Percentiles rank a stretch among this genome's conserved stretches.
phyloP scores from a whole-genome alignment of 164 flowering plant genomes.

The Houttuynia cordata region DNA sequence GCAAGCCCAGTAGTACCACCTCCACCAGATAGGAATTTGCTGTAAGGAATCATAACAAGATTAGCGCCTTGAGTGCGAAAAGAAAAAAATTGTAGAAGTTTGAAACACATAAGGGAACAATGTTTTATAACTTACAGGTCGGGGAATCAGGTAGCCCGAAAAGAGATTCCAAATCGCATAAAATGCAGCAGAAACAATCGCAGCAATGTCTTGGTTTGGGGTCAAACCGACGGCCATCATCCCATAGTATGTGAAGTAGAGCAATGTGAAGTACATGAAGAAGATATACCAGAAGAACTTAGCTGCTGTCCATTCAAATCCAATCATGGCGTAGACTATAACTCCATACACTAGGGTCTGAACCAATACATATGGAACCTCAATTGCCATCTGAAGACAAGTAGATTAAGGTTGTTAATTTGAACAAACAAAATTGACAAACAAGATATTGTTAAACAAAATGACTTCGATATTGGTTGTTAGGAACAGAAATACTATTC shows the following conservation, averaged over 20 bases:
- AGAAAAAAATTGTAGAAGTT: neutral
- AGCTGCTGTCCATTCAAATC: conserved; percentile 45
- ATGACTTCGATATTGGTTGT: too few species aligned
- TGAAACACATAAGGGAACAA: neutral
- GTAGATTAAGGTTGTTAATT: neutral
- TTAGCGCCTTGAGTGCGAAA: neutral
- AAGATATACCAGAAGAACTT: conserved; percentile 56
- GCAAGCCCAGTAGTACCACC: conserved; percentile 48
- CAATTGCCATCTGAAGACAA: conserved; percentile 26
- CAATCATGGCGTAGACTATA: conserved; percentile 51
- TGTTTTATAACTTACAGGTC: conserved; percentile 28
- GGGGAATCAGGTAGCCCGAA: conserved; percentile 48
- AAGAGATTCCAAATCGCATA: conserved; percentile 54
- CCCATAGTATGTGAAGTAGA: conserved; percentile 56
- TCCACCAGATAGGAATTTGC: conserved; percentile 36
- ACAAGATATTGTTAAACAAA: neutral
- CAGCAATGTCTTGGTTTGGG: conserved; percentile 47
- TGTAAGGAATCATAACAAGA: conserved; percentile 5
- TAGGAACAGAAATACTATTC: too few species aligned
- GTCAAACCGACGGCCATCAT: conserved; percentile 67
- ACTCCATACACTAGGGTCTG: conserved; percentile 32
- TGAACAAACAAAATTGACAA: neutral
- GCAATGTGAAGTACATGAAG: conserved; percentile 49
- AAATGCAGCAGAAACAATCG: conserved; percentile 39
- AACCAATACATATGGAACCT: conserved; percentile 34